phyloP scores from a whole-genome alignment of 2,329 filamentous ascomycete species.

The Colletotrichum caudatum region DNA sequence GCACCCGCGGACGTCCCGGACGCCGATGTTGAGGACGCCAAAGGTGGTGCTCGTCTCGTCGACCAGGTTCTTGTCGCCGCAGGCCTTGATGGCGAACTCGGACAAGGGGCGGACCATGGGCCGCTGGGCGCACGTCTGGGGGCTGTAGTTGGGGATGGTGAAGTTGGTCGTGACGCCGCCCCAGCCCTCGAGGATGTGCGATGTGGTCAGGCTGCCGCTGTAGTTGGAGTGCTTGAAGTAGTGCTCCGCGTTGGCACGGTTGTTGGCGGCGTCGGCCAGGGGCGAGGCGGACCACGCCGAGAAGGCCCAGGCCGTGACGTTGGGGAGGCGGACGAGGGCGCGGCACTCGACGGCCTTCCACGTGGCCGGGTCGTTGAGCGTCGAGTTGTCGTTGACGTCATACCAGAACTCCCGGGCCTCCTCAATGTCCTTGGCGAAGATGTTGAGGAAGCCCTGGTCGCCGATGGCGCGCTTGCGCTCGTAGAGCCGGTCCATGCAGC shows the following conservation, averaged over 20 bases:
- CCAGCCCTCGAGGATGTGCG: constrained; percentile 48
- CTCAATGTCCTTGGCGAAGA: constrained; percentile 45
- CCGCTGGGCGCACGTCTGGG: constrained; percentile 47
- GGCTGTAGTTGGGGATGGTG: constrained; percentile 50
- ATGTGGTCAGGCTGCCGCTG: constrained; percentile 32
- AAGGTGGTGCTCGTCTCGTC: constrained; percentile 42
- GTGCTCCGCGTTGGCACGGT: constrained; percentile 48
- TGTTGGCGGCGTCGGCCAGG: constrained; percentile 46
- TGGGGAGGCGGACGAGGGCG: constrained; percentile 45
- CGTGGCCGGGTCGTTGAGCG: constrained; percentile 41
- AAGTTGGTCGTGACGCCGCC: constrained; percentile 52
- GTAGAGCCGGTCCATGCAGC: constrained; percentile 35
- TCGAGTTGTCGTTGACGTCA: constrained; percentile 39
- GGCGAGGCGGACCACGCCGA: constrained; percentile 45
- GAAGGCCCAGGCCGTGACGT: constrained; percentile 45
- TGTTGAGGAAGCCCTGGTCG: constrained; percentile 43
- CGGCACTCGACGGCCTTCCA: constrained; percentile 44
- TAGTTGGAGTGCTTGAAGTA: constrained; percentile 46
- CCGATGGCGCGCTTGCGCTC: constrained; percentile 45
- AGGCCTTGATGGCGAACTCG: constrained; percentile 46
- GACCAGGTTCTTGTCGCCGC: constrained; percentile 44
- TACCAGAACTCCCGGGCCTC: constrained; percentile 46
- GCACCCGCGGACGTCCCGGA: constrained; percentile 40
- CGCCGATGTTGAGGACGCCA: constrained; percentile 45
- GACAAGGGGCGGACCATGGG: constrained; percentile 47